Evolutionary conservation across 805 yeast species (phyloP).

Genomic region (Metschnikowia kunwiensis): DNA sequence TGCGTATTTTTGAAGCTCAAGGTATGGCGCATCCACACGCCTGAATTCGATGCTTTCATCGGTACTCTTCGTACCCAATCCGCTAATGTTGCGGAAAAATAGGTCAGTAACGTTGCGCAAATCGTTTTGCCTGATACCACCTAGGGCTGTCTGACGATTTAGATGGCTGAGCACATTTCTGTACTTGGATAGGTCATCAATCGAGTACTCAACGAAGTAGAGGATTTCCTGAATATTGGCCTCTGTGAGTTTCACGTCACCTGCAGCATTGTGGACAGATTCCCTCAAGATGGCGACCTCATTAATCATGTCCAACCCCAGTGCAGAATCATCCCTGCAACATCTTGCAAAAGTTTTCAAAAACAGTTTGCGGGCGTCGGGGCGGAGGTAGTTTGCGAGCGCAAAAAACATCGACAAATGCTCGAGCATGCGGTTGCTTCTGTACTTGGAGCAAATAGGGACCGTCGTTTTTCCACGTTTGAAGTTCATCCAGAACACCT

Average conservation of each 20-base stretch:
- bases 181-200: constrained; percentile 39
- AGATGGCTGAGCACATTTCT: constrained; percentile 29
- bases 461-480: constrained; percentile 25
- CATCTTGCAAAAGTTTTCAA: constrained; percentile 13
- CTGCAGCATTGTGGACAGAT: constrained; percentile 18
- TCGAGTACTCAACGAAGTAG: constrained; percentile 46
- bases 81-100: constrained; percentile 6
- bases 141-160: constrained; percentile 34
- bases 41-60: constrained; percentile 1
- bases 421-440: constrained; percentile 46
- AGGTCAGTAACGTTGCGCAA: constrained; percentile 20
- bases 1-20: constrained; percentile 2
- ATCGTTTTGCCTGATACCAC: constrained; percentile 35
- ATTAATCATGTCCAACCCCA: constrained; percentile 34
- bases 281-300: constrained; percentile 17
- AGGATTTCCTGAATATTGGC: constrained; percentile 39
- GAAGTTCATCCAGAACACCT: constrained; percentile 21
- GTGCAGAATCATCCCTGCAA: constrained; percentile 19
- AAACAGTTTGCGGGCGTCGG: constrained; percentile 12
- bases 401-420: constrained; percentile 47
- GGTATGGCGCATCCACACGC: constrained; percentile 7
- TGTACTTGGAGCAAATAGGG: constrained; percentile 42
- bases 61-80: not conserved
- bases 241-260: constrained; percentile 25
- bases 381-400: constrained; percentile 29